These are phyloP conservation scores for Trichoderma atroviride DNA, from an alignment of 2,329 filamentous ascomycete species.

Conservation along the genomic window DNA sequence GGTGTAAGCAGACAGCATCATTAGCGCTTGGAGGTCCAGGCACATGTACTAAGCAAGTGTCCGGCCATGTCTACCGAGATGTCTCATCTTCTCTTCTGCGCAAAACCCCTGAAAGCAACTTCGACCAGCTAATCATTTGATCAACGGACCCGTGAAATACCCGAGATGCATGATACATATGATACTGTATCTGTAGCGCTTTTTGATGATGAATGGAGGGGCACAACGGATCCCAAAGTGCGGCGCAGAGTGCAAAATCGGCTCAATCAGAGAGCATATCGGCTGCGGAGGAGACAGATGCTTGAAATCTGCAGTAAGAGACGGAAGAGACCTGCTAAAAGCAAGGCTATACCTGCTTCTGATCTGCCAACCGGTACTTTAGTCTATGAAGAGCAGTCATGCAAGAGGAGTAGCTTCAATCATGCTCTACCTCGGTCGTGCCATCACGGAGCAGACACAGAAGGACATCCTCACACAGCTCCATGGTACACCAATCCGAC, in stretches of 20 bases:
- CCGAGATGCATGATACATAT: background rate
- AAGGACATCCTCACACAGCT: background rate
- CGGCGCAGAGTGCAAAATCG: conserved; percentile 18
- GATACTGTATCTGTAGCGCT: background rate
- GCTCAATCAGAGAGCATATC: conserved; percentile 20
- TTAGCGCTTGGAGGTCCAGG: background rate
- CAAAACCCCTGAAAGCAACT: background rate
- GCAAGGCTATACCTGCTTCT: background rate
- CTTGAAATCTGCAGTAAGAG: background rate
- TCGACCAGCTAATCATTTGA: background rate
- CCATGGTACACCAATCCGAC: conserved; percentile 10
- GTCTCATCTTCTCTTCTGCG: background rate
- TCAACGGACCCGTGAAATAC: background rate
- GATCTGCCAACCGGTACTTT: background rate
- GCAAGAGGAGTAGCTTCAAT: background rate
- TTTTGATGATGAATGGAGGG: conserved; percentile 13
- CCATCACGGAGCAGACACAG: background rate
- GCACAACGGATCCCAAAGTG: background rate
- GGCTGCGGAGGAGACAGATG: background rate
- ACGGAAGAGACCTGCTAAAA: background rate
- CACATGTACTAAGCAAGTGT: background rate
- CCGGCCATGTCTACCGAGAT: background rate
- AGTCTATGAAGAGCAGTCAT: no score
- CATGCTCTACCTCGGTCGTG: background rate
- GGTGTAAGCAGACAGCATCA: conserved; percentile 7